Percentiles rank a stretch among this genome's conserved stretches.
Conservation (phyloP, 2,329 filamentous ascomycete species). For the Chaetomiaceae sp. region DNA sequence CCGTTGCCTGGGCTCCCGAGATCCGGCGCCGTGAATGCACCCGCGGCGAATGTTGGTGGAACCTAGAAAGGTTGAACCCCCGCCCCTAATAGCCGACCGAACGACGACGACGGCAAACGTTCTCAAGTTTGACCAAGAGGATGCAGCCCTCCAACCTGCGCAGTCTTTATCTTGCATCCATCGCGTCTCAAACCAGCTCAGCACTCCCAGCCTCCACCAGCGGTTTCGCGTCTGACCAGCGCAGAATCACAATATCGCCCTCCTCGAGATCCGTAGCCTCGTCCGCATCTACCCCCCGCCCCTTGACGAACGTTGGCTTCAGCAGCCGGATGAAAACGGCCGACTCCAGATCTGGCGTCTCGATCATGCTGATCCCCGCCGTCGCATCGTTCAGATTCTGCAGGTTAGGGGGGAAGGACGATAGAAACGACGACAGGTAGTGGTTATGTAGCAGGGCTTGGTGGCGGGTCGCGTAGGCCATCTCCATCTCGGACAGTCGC, state of each 20-base stretch:
- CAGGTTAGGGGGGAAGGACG: constrained; percentile 71
- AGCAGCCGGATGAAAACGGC: constrained; percentile 81
- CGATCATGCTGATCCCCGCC: constrained; percentile 89
- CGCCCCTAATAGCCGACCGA: no score
- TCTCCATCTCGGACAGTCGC: constrained; percentile 72
- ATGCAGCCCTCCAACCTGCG: neutral
- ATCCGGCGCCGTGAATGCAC: no score
- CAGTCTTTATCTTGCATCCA: neutral
- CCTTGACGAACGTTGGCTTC: constrained; percentile 53
- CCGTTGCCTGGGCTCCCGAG: no score
- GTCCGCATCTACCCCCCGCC: constrained; percentile 62
- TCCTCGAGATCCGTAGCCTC: constrained; percentile 52
- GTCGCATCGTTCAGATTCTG: constrained; percentile 86
- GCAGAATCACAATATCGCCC: constrained; percentile 64
- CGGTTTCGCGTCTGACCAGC: constrained; percentile 69
- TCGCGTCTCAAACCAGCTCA: constrained; percentile 51
- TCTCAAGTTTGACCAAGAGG: neutral
- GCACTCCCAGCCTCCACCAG: constrained; percentile 52
- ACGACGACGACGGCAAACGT: no score
- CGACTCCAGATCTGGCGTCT: constrained; percentile 73
- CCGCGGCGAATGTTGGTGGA: no score
- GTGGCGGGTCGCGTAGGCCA: constrained; percentile 78
- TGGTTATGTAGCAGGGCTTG: constrained; percentile 80
- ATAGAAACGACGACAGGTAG: constrained; percentile 80
- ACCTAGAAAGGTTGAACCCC: no score